These are phyloP conservation scores for Cucumis cinereus DNA, from an alignment of 306 rosid species.

Conservation along the genomic window DNA sequence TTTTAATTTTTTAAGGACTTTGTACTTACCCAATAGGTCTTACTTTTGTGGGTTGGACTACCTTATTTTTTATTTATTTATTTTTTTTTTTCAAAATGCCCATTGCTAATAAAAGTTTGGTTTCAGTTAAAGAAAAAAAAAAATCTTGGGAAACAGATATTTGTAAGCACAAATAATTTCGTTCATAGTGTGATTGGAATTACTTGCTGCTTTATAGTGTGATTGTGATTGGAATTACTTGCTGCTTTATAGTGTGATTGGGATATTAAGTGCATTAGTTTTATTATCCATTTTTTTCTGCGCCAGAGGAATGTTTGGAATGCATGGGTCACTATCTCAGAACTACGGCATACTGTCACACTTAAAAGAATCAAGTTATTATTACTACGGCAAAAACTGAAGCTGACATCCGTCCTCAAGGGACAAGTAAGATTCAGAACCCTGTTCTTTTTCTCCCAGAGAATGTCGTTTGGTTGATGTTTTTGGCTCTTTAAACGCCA, in stretches of 20 bases:
- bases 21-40: neutral
- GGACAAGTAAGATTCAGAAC: constrained; percentile 72
- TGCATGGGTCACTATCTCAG: constrained; percentile 96
- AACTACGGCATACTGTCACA: constrained; percentile 88
- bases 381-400: constrained; percentile 81
- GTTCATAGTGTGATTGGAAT: neutral
- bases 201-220: constrained; percentile 7
- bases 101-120: neutral
- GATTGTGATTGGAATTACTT: constrained; percentile 2
- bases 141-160: neutral
- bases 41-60: neutral
- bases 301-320: constrained; percentile 88
- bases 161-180: neutral
- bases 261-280: constrained; percentile 13
- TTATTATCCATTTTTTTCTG: constrained; percentile 20
- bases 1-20: neutral
- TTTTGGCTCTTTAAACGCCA: constrained; percentile 9
- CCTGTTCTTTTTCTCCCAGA: constrained; percentile 12
- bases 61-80: neutral
- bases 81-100: no score
- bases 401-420: constrained; percentile 79
- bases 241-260: constrained; percentile 10
- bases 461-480: constrained; percentile 6
- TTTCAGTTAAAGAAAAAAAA: neutral
- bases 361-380: constrained; percentile 92